These are phyloP conservation scores for Centella asiatica DNA, from an alignment of 129 eudicot species.

Conservation along the genomic window DNA sequence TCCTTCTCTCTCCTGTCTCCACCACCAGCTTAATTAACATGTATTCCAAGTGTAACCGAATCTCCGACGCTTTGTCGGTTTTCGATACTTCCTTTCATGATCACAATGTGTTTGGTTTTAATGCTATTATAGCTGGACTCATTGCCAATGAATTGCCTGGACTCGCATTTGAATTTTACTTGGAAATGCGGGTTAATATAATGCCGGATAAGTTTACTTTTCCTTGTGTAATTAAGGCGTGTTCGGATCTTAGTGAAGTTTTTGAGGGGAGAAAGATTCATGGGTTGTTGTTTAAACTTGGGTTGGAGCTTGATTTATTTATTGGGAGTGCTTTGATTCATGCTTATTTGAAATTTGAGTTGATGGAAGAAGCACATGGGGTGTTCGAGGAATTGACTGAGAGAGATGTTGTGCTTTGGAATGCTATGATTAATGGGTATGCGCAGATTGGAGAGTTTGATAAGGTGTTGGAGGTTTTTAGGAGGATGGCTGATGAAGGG, in stretches of 20 bases:
- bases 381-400: conserved; percentile 67
- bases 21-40: conserved; percentile 78
- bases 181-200: conserved; percentile 35
- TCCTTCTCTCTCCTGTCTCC: conserved; percentile 44
- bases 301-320: conserved; percentile 48
- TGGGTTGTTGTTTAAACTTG: conserved; percentile 56
- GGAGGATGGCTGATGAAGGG: conserved; percentile 37
- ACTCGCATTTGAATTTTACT: conserved; percentile 33
- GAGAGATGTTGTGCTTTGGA: conserved; percentile 69
- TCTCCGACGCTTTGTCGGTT: conserved; percentile 38
- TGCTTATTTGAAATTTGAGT: conserved; percentile 40
- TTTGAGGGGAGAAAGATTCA: conserved; percentile 37
- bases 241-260: conserved; percentile 27
- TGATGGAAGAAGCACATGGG: conserved; percentile 37
- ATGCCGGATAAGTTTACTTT: conserved; percentile 55
- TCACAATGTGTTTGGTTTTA: conserved; percentile 50
- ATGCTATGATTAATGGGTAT: conserved; percentile 68
- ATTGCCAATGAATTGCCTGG: conserved; percentile 28
- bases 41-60: conserved; percentile 70
- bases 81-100: conserved; percentile 21
- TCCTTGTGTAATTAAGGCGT: conserved; percentile 78
- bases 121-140: conserved; percentile 58
- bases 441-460: conserved; percentile 46
- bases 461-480: conserved; percentile 36
- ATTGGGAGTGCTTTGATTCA: conserved; percentile 72